phyloP scores from a whole-genome alignment of 768 basidiomycete genomes.

The Megacollybia marginata region DNA sequence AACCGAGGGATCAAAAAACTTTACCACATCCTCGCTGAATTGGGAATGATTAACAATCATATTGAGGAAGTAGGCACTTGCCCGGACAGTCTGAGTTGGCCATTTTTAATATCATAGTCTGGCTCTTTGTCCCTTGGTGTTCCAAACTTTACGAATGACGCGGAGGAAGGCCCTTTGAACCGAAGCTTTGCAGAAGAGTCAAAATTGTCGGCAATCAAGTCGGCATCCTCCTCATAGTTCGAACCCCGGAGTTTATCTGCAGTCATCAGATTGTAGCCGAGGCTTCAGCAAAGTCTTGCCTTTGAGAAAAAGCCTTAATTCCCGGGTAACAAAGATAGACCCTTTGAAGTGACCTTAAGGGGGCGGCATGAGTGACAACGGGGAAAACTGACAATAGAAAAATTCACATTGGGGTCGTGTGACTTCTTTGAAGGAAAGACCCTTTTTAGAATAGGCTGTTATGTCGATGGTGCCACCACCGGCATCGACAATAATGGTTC shows the following conservation, averaged over 20 bases:
- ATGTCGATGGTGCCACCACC: constrained; percentile 38
- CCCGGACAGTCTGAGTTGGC: constrained; percentile 32
- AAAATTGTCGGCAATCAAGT: constrained; percentile 27
- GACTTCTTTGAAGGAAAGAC: constrained; percentile 30
- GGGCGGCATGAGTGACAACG: not conserved
- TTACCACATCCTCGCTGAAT: constrained; percentile 15
- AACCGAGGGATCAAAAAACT: constrained; percentile 38
- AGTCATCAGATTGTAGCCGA: not conserved
- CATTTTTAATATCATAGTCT: constrained; percentile 28
- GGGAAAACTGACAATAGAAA: not conserved
- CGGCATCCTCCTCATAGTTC: constrained; percentile 13
- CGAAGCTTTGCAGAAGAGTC: constrained; percentile 33
- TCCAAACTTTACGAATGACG: constrained; percentile 35
- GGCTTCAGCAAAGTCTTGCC: constrained; percentile 11
- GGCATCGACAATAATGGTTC: constrained; percentile 39
- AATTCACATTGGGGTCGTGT: not conserved
- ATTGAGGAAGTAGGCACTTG: constrained; percentile 3
- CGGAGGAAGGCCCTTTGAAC: constrained; percentile 30
- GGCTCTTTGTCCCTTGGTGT: constrained; percentile 30
- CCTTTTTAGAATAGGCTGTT: constrained; percentile 26
- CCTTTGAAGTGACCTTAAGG: constrained; percentile 37
- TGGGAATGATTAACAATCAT: too few relatives aligned
- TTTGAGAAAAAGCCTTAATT: constrained; percentile 22
- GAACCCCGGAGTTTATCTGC: constrained; percentile 7
- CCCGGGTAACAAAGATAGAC: constrained; percentile 28